Base-by-base conservation (phyloP, 176 grass and related monocot genomes). In the Metroxylon sagu region DNA sequence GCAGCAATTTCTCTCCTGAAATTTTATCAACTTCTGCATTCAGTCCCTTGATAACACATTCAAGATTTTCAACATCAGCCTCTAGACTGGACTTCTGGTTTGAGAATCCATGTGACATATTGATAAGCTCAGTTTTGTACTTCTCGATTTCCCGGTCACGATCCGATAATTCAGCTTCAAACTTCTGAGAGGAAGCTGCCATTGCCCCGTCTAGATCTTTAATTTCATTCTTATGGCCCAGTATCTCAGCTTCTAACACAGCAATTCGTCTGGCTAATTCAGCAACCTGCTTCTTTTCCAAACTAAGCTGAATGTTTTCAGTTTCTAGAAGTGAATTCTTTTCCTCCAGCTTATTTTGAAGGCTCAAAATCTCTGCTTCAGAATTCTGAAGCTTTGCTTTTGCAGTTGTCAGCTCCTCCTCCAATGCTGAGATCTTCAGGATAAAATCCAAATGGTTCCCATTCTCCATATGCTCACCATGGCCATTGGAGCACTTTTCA, bases 81-180 rank as follows among this genome's bases (percentile, higher is more conserved):
- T 87, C 74, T 48, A 95, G 80, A 73, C 35, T 60, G 17, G 74
- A 79, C 39, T 90, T 90, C 19, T 90, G 86, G 49, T 79, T 68
- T 7, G 28, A 56, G 75, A 86, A 76, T 26, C 54, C 76, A 48
- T 75, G 75, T 79, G 57, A 80, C 61, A 76, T 66, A 67, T 67
- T 43, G 26, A 66, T 67, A 26, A 79, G 66, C 60, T 89, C 71
- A 39, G 59, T 61, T 74, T 80, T 89, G 58, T 68, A 77, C 26
- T 74, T 73, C 52, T 67, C 79, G 43, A 92, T 72, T 73, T 80
- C 71, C 69, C 54, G 69, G 62, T 78, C 80, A 73, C 64, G 76
- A 21, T 59, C 4, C 17, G 51, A 62, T 59, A 89, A 65, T 52
- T 89, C 59, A 2, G 48, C 58, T 69, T 85, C 79, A 73, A 83